A percentile compares a stretch with the other conserved stretches of the same genome.
phyloP scores from a whole-genome alignment of 2,329 filamentous ascomycete genomes.

The Raffaelea ambrosiae region DNA sequence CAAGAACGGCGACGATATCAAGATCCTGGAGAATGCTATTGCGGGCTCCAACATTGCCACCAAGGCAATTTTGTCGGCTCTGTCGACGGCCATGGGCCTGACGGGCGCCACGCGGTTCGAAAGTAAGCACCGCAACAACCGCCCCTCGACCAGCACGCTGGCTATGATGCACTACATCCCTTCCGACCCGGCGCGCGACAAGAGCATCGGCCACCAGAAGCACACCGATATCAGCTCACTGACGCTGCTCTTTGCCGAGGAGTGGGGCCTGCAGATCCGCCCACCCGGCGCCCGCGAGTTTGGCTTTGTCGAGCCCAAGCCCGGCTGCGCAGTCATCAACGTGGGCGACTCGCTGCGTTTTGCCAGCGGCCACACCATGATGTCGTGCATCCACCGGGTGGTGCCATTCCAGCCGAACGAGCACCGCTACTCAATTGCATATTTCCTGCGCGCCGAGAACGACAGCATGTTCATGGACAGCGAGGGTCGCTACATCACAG shows the following conservation, averaged over 20 bases:
- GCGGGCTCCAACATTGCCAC: constrained; percentile 41
- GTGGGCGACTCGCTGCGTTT: constrained; percentile 52
- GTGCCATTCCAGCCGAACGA: constrained; percentile 41
- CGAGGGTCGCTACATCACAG: constrained; percentile 44
- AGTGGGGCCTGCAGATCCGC: constrained; percentile 49
- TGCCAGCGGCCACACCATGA: constrained; percentile 41
- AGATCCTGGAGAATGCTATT: constrained; percentile 39
- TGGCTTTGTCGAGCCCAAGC: constrained; percentile 43
- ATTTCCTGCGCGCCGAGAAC: constrained; percentile 49
- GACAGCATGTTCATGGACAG: constrained; percentile 47
- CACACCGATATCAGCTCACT: constrained; percentile 49
- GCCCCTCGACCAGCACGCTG: constrained; percentile 39
- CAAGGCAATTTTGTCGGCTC: constrained; percentile 40
- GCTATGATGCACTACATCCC: constrained; percentile 48
- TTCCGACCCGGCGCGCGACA: constrained; percentile 24
- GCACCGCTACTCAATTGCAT: constrained; percentile 51
- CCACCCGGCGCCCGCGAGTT: constrained; percentile 35
- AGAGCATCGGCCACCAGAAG: constrained; percentile 39
- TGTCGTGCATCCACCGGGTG: constrained; percentile 49
- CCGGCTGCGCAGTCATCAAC: constrained; percentile 45
- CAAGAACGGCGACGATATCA: constrained; percentile 39
- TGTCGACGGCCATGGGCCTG: constrained; percentile 38
- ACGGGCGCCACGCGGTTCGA: constrained; percentile 37
- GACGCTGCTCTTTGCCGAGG: constrained; percentile 45
- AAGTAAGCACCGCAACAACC: constrained; percentile 41